These are phyloP conservation scores for Malus hybrid DNA, from an alignment of 331 rosid species.

Conservation along the genomic window DNA sequence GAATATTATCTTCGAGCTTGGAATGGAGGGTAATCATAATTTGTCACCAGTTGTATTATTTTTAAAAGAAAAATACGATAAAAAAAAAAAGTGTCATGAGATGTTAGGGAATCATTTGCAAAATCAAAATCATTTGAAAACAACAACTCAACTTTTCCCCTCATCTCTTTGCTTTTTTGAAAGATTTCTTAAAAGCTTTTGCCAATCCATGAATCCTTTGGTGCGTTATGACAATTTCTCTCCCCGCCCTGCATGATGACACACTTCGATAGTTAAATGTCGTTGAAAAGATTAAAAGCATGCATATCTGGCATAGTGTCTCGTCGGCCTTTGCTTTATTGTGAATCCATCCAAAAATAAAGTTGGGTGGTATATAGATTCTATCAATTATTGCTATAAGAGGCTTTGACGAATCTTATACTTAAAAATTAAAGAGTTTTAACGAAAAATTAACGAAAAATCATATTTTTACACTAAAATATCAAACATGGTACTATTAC, in stretches of 20 bases:
- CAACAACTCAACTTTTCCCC: neutral
- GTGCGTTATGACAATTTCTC: neutral
- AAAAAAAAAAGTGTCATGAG: too few species aligned
- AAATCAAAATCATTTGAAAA: neutral
- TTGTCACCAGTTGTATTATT: rapidly evolving
- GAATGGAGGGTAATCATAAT: rapidly evolving
- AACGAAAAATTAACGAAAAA: too few species aligned
- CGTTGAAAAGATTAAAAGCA: neutral
- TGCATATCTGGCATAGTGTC: neutral
- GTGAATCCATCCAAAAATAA: neutral
- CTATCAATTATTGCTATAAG: neutral
- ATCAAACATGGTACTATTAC: too few species aligned
- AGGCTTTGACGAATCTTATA: too few species aligned
- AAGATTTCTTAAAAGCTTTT: neutral
- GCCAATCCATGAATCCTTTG: neutral
- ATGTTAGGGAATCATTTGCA: neutral
- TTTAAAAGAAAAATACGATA: too few species aligned
- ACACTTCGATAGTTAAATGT: neutral
- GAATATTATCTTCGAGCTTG: rapidly evolving
- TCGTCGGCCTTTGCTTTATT: neutral
- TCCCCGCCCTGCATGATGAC: neutral
- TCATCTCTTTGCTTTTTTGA: neutral
- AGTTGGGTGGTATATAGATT: neutral
- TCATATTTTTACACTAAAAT: too few species aligned
- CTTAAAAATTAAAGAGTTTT: too few species aligned